Evolutionary conservation across 352 stramenopile species (phyloP).

Genomic region (Globisporangium irregulare): DNA sequence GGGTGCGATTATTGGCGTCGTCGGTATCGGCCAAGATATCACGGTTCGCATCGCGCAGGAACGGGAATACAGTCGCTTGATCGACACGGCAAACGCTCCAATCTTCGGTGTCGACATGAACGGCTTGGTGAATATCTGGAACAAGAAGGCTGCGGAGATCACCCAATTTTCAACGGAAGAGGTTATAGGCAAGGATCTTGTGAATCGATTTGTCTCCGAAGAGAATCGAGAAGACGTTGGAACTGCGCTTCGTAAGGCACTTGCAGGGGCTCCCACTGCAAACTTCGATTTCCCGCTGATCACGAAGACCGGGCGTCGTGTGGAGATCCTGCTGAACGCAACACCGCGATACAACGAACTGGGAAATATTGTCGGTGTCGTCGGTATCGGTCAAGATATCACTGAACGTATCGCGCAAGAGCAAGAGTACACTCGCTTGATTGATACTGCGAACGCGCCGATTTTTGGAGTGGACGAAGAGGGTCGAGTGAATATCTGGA

Average conservation of each 20-base stretch:
- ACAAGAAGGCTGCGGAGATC: conserved; percentile 82
- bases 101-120: conserved; percentile 77
- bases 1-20: conserved; percentile 51
- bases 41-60: conserved; percentile 68
- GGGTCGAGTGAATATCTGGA: conserved; percentile 51
- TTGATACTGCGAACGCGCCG: conserved; percentile 80
- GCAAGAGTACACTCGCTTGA: conserved; percentile 64
- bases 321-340: conserved; percentile 74
- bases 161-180: conserved; percentile 87
- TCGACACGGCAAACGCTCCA: conserved; percentile 44
- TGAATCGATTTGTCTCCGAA: conserved; percentile 48
- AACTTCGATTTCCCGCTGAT: conserved; percentile 77
- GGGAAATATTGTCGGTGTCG: conserved; percentile 66
- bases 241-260: conserved; percentile 26
- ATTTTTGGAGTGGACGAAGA: conserved; percentile 67
- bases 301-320: conserved; percentile 42
- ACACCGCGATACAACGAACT: conserved; percentile 66
- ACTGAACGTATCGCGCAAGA: conserved; percentile 55
- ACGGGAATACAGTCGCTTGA: conserved; percentile 57
- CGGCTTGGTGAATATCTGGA: conserved; percentile 74
- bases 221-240: conserved; percentile 31
- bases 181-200: conserved; percentile 69
- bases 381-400: conserved; percentile 77
- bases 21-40: conserved; percentile 63
- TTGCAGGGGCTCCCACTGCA: conserved; percentile 48